Conservation (phyloP, 139 green algal genomes). For the Chlamydomonas sp. region DNA sequence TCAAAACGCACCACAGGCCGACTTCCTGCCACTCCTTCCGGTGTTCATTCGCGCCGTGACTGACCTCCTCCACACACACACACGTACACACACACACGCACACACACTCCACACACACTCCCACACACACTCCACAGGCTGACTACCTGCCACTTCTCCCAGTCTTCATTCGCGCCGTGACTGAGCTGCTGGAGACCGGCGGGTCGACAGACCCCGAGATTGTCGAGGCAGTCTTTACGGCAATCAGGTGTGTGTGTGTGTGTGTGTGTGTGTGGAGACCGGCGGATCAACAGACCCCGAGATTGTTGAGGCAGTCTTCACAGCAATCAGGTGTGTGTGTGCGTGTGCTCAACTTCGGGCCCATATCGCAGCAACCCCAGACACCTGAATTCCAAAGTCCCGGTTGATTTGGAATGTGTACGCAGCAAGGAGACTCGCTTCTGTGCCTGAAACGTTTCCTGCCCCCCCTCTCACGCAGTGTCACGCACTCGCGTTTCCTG, state of each 20-base stretch:
- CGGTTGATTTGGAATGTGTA: too few relatives aligned
- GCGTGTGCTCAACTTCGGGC: background rate
- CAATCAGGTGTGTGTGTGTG: constrained; percentile 10
- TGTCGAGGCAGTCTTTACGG: constrained; percentile 19
- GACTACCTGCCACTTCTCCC: constrained; percentile 58
- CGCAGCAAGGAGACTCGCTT: too few relatives aligned
- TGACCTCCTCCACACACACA: background rate
- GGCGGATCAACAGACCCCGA: constrained; percentile 24
- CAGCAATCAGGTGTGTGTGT: constrained; percentile 17
- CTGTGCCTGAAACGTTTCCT: too few relatives aligned
- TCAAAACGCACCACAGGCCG: constrained; percentile 48
- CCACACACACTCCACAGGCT: constrained; percentile 46
- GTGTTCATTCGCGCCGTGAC: constrained; percentile 15
- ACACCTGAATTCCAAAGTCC: constrained; percentile 24
- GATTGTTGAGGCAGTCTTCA: constrained; percentile 15
- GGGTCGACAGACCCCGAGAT: constrained; percentile 23
- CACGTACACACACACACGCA: too few relatives aligned
- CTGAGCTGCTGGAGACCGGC: constrained; percentile 1
- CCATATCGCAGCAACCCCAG: constrained; percentile 8
- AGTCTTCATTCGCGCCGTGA: constrained; percentile 14
- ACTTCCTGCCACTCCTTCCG: constrained; percentile 53
- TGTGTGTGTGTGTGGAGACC: background rate
- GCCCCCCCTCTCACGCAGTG: too few relatives aligned
- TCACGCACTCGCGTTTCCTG: background rate
- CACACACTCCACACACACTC: too few relatives aligned